phyloP scores from a whole-genome alignment of 306 rosid genomes.

The Sechiopsis laciniata region DNA sequence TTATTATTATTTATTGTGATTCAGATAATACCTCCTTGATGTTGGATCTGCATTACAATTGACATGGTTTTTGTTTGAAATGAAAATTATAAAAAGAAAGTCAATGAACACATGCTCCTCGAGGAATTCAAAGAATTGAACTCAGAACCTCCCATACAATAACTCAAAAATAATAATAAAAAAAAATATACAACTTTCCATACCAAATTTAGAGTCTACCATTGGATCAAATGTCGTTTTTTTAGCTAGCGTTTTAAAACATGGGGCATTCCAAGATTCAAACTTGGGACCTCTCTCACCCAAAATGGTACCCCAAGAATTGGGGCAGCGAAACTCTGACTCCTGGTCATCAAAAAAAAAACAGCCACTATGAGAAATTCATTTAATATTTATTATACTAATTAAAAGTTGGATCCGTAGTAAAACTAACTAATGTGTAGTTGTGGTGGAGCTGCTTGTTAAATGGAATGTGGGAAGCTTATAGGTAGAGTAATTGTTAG shows the following conservation, averaged over 20 bases:
- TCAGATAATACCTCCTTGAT: background rate
- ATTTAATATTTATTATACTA: background rate
- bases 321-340: too few relatives aligned
- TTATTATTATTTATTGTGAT: background rate
- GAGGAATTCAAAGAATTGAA: background rate
- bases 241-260: too few relatives aligned
- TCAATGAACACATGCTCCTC: background rate
- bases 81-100: slow-evolving; percentile 3
- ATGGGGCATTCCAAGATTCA: background rate
- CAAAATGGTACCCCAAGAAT: too few relatives aligned
- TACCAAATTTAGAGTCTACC: too few relatives aligned
- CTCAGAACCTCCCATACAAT: too few relatives aligned
- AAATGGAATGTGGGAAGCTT: background rate
- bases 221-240: too few relatives aligned
- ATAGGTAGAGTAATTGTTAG: background rate
- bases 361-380: too few relatives aligned
- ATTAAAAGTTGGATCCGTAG: background rate
- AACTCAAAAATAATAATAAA: too few relatives aligned
- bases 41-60: background rate
- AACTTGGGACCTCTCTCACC: slow-evolving; percentile 14
- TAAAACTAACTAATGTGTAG: background rate
- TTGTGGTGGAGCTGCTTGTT: background rate
- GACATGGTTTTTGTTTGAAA: background rate
- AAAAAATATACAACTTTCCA: too few relatives aligned
- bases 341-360: too few relatives aligned